Evolutionary conservation across 2,329 filamentous ascomycete species (phyloP), one percentile per base, ranked within the genome.

Genomic region (Lasiodiplodia theobromae): DNA sequence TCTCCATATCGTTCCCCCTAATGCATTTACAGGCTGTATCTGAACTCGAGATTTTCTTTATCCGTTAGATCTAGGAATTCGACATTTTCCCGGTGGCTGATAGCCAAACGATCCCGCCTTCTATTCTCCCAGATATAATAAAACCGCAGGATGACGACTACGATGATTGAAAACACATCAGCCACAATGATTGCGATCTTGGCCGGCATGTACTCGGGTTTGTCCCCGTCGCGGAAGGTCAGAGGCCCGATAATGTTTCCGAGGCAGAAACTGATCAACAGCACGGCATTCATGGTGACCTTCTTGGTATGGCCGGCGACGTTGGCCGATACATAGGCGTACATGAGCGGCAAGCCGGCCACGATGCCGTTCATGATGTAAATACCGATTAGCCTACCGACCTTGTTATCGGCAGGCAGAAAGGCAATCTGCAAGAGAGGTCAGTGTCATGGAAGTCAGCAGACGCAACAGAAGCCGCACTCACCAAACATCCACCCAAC

Each of bases 211-310:
- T 74, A 74, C 2, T 60, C 51, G 16, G 73, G 72, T 7, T 76
- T 76, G 23, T 78, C 74, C 21, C 71, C 47, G 0, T 74, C 69
- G 3, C 72, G 72, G 67, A 76, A 78, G 2, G 75, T 77, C 58
- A 77, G 78, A 57, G 76, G 79, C 75, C 86, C 77, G 44, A 79
- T 79, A 11, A 79, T 79, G 44, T 79, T 79, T 0, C 77, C 84
- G 10, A 79, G 71, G 68, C 80, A 82, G 37, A 82, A 82, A 0
- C 77, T 79, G 64, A 82, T 78, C 14, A 81, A 66, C 11, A 79
- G 70, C 3, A 78, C 70, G 1, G 77, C 78, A 66, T 78, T 79
- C 69, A 77, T 75, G 0, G 77, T 77, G 12, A 79, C 74, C 54
- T 79, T 80, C 70, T 81, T 81, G 4, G 79, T 80, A 34, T 79